Evolutionary conservation across 1,139 yeast species (phyloP), one percentile per base, ranked within the genome.

Genomic region (Torulaspora pretoriensis): DNA sequence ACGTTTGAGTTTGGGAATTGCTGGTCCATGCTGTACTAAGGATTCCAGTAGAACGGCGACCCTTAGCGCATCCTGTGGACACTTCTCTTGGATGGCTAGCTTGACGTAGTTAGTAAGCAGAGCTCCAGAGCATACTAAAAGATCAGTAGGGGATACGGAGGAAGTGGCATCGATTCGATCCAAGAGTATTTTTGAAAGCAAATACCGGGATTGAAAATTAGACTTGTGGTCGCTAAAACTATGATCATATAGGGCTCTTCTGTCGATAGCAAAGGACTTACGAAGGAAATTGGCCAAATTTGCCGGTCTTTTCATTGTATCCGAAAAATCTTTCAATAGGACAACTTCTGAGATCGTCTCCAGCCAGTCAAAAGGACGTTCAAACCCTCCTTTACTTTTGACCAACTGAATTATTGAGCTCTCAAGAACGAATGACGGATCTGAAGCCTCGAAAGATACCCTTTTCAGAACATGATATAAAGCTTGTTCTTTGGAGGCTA

Each of bases 11-110:
- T 31, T 31, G 1, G 19, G 26, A n/a, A 32, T 25, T 7, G 33
- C 8, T 3, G 29, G 26, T 2, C 16, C 36, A 4, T 23, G 12
- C 10, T 43, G 16, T 0, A 47, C 19, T 10, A 49, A n/a, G 27
- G 46, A 38, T 3, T 51, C 52, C 28, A 58, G n/a, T 12, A 48
- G 9, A 25, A 54, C 50, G 1, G 57, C 49, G 17, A 42, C 48
- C 23, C 54, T 49, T 9, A 60, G 43, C 12, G 61, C 56, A 37
- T 56, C 61, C 40, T 60, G 62, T n/a, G 54, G 40, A 22, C 46
- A 35, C 9, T 42, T 32, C 14, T 40, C 39, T 13, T 52, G 46
- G 25, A 60, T 34, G 2, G 62, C 50, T 9, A 46, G 27, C 6
- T 49, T 39, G 3, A 52, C 43, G 23, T 44, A 41, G 25, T 48